Evolutionary conservation across 805 yeast species (phyloP), one percentile per base, ranked within the genome.

Genomic region (Blastobotrys terrestris): DNA sequence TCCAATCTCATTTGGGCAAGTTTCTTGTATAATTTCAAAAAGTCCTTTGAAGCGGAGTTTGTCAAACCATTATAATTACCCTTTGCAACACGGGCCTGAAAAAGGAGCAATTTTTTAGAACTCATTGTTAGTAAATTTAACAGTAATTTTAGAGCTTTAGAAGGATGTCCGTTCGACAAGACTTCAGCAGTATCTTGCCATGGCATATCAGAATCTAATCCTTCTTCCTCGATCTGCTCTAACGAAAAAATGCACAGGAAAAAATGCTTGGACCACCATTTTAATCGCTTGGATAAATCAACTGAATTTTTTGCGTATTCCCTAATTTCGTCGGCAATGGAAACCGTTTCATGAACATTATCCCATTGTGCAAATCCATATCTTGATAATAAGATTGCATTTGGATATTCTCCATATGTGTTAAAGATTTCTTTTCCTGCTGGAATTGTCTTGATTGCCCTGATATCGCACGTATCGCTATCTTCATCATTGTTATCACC

Each of bases 391-490:
- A 91, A 69, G 39, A 79, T 76, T 0, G 85, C 73, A 59, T 87
- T 88, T 14, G 83, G 69, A 41, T 84, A 72, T 22, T 82, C 84
- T 0, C 97, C 97, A 61, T 90, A 91, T 0, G 94, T 82, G 68
- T 88, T 90, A 72, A 83, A 87, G 13, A 92, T 62, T 62, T 92
- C 97, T 11, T 72, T 65, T 5, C 80, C 79, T 35, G 68, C 63
- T 1, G 60, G 49, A 0, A 87, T 78, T 1, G 67, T 63, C 13
- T 63, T 65, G 16, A 73, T 71, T 1, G 84, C 61, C 0, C 79
- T 73, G 13, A 90, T 80, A 60, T 89, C 96, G 60, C 95, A 87
- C 57, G 90, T 83, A 53, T 69, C 71, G 6, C 52, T 62, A 6
- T 59, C 66, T 1, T 50, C 60, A 2, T 58, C 63, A 44, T 50